Evolutionary conservation across 1,284 basidiomycete genomes (phyloP), one percentile per base, ranked within the genome.

Genomic region (Coniferiporia sulphurascens): DNA sequence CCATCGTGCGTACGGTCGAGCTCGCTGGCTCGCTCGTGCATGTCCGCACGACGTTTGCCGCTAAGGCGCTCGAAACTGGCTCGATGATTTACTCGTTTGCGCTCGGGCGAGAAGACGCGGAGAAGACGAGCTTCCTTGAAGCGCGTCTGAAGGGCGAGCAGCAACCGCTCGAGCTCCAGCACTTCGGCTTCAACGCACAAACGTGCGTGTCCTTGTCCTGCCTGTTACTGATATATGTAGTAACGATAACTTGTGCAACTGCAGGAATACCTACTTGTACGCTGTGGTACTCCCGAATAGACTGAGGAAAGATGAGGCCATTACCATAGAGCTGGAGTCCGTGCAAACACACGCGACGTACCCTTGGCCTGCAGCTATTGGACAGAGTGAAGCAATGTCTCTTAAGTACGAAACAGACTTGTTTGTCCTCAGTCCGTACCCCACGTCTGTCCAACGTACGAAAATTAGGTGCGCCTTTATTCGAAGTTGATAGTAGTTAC

Each of bases 11-110:
- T 67, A 87, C 88, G 9, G 78, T 94, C 64, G 94, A 96, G 68
- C 87, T 96, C 45, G 92, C 89, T 45, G 94, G 94, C 61, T 80
- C 93, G 34, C 81, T 92, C 27, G 87, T 92, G 56, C 86, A 88
- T 73, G 84, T 93, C 76, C 89, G 86, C 52, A 95, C 94, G 52
- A 91, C 91, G 58, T 96, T 90, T 74, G 87, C 91, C 17, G 82
- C 91, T 70, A 91, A 86, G 72, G 83, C 89, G 51, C 78, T 89
- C 32, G 79, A 83, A 63, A 75, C 84, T 63, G 79, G 76, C 50
- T 80, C 85, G 8, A 79, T 78, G 44, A 74, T 81, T 43, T 94
- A 93, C 70, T 82, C 85, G 49, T 74, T 95, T 63, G 84, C 89
- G 5, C 75, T 96, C 19, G 79, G 81, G 7, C 78, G 79, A 58